These are phyloP conservation scores for Yamadazyma oceani DNA, from an alignment of 1,139 yeast species.

Conservation along the genomic window DNA sequence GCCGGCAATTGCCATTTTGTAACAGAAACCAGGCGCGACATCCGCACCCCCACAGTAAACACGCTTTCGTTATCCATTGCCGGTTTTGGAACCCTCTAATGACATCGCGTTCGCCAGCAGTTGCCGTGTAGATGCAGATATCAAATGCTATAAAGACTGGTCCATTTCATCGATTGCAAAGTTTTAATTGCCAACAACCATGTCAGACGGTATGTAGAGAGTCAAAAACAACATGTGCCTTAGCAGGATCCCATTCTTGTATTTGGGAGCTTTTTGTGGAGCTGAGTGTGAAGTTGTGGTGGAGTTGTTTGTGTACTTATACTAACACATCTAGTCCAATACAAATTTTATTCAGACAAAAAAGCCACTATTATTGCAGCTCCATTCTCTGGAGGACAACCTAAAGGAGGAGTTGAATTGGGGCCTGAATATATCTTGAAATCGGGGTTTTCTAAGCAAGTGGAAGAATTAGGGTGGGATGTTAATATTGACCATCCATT, in stretches of 20 bases:
- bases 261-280: too few relatives aligned
- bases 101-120: not conserved
- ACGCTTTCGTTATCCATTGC: too few relatives aligned
- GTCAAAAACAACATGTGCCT: too few relatives aligned
- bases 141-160: constrained; percentile 1
- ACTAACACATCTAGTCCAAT: constrained; percentile 24
- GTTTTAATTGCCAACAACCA: not conserved
- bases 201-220: constrained; percentile 17
- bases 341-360: constrained; percentile 53
- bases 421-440: constrained; percentile 84
- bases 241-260: too few relatives aligned
- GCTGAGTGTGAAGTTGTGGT: too few relatives aligned
- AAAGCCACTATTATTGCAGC: constrained; percentile 71
- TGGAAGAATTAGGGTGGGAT: constrained; percentile 73
- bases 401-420: constrained; percentile 86
- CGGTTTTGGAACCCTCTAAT: not conserved
- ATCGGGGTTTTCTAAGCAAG: constrained; percentile 65
- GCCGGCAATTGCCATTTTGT: too few relatives aligned
- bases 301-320: too few relatives aligned
- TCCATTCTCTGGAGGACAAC: constrained; percentile 97
- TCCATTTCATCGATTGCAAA: not conserved
- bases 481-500: constrained; percentile 60
- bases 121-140: not conserved
- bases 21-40: too few relatives aligned
- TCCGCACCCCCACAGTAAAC: too few relatives aligned